These are phyloP conservation scores for Anastatica hierochuntica DNA, from an alignment of 345 rosid species.

Conservation along the genomic window DNA sequence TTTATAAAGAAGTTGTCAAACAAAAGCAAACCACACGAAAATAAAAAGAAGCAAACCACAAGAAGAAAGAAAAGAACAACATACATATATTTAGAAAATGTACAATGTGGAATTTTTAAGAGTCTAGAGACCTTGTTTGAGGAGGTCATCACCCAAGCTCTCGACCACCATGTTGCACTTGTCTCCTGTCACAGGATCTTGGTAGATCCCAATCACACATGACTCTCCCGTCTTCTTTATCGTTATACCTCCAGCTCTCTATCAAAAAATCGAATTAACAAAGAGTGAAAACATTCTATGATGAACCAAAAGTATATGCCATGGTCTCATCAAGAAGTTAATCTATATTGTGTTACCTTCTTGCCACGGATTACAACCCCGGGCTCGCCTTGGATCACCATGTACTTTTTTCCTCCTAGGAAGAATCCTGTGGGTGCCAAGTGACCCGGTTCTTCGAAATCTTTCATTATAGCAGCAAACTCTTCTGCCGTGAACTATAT, in stretches of 20 bases:
- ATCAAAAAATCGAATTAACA: not conserved
- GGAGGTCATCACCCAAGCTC: slow-evolving; percentile 82
- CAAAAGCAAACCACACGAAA: too few species aligned
- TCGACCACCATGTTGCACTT: slow-evolving; percentile 90
- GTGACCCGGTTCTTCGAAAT: slow-evolving; percentile 71
- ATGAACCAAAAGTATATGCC: too few species aligned
- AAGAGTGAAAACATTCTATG: too few species aligned
- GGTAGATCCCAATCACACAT: slow-evolving; percentile 56
- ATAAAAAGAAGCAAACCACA: too few species aligned
- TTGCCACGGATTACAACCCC: slow-evolving; percentile 82
- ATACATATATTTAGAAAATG: too few species aligned
- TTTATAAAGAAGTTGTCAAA: too few species aligned
- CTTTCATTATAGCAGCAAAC: slow-evolving; percentile 45
- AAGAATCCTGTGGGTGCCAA: slow-evolving; percentile 70
- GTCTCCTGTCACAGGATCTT: slow-evolving; percentile 76
- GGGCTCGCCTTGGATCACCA: slow-evolving; percentile 84
- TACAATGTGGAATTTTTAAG: too few species aligned
- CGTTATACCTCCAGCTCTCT: slow-evolving; percentile 72
- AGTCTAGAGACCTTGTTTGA: slow-evolving; percentile 50
- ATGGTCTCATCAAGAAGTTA: too few species aligned
- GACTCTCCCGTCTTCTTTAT: slow-evolving; percentile 75
- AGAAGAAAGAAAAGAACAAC: too few species aligned
- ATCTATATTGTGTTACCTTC: too few species aligned
- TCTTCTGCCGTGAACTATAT: slow-evolving; percentile 46
- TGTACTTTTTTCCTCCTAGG: slow-evolving; percentile 57